Evolutionary conservation across 164 flowering plant genomes (phyloP).

Genomic region (Akebia trifoliata): DNA sequence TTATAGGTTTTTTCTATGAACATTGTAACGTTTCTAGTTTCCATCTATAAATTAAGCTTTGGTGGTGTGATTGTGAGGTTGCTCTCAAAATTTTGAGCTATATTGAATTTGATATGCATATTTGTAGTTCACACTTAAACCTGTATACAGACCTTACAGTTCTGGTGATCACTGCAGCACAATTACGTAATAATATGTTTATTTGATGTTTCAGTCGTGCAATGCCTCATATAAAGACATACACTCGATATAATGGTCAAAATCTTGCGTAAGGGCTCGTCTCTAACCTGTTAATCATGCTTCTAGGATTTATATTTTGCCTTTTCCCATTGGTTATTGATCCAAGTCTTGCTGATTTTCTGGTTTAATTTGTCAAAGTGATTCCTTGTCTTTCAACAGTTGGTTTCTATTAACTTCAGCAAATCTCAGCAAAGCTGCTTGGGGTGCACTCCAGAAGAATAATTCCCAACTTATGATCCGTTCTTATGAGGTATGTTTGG

Average conservation of each 20-base stretch:
- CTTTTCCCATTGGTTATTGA: neutral
- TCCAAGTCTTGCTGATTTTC: conserved; percentile 7
- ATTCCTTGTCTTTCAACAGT: conserved; percentile 34
- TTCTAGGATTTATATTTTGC: neutral
- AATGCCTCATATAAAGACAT: conserved; percentile 99
- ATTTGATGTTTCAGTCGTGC: conserved; percentile 64
- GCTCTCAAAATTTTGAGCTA: neutral
- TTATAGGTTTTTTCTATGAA: too few relatives aligned
- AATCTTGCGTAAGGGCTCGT: conserved; percentile 73
- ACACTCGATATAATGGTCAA: conserved; percentile 82
- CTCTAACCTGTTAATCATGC: neutral
- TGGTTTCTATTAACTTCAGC: conserved; percentile 95
- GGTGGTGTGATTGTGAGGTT: too few relatives aligned
- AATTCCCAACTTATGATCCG: conserved; percentile 96
- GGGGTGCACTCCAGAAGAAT: conserved; percentile 99
- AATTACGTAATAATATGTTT: conserved; percentile 6
- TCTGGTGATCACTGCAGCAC: neutral
- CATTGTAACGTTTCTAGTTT: too few relatives aligned
- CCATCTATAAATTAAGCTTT: too few relatives aligned
- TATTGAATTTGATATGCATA: neutral
- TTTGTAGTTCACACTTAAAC: neutral
- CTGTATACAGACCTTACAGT: neutral
- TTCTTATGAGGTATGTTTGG: conserved; percentile 79
- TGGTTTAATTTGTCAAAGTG: neutral
- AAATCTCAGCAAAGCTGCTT: conserved; percentile 99